Percentiles rank a stretch among this genome's conserved stretches.
Evolutionary conservation across 176 grass and related monocot genomes (phyloP).

Genomic region (Paspalum vaginatum): DNA sequence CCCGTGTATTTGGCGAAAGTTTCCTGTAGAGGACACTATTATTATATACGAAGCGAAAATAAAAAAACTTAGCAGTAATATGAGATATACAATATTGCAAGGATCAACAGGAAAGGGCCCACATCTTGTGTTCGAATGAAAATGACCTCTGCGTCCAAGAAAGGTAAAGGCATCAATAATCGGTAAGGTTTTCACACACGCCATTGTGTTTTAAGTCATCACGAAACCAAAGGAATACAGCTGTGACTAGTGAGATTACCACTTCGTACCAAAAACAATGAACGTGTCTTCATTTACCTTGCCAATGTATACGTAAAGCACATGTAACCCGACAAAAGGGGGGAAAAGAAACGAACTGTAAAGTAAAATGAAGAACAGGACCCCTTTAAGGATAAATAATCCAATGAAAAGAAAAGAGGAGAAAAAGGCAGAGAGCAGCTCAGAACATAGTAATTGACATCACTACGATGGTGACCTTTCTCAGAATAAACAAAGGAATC

Average conservation of each 20-base stretch:
- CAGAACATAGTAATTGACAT: not conserved
- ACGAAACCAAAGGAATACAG: not conserved
- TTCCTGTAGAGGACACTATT: slow-evolving; percentile 48
- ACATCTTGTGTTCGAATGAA: not conserved
- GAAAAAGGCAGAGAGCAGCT: not conserved
- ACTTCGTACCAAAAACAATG: not conserved
- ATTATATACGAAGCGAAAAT: not conserved
- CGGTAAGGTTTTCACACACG: not conserved
- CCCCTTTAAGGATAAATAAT: not conserved
- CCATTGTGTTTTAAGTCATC: not conserved
- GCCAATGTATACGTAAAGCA: slow-evolving; percentile 2
- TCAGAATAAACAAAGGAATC: slow-evolving; percentile 20
- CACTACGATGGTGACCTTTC: not conserved
- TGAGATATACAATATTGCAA: not conserved
- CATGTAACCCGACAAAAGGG: not conserved
- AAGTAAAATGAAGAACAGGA: slow-evolving; percentile 22
- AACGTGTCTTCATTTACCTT: slow-evolving; percentile 20
- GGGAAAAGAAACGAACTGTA: not conserved
- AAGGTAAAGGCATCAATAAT: not conserved
- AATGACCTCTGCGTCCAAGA: not conserved
- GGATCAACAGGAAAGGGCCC: not conserved
- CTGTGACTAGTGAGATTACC: not conserved
- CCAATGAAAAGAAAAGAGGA: slow-evolving; percentile 7
- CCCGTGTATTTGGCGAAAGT: slow-evolving; percentile 84
- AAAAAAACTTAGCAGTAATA: not conserved